Evolutionary conservation across 768 basidiomycete genomes (phyloP).

Genomic region (Calocybe indica): DNA sequence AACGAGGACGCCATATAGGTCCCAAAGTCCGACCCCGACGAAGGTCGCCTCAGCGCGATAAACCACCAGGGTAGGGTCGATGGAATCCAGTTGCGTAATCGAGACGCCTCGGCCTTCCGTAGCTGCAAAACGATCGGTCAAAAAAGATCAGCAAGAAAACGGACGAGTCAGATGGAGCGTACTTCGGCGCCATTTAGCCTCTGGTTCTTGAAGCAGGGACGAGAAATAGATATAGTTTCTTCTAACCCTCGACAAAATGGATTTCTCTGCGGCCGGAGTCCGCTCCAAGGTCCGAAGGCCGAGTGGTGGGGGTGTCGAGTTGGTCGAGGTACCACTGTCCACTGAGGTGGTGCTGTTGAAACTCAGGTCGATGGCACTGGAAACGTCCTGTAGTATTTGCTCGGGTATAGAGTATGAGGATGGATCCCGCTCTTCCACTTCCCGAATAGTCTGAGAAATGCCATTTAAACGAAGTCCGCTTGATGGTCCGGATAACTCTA

Average conservation of each 20-base stretch:
- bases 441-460: conserved; percentile 60
- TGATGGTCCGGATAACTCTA: conserved; percentile 76
- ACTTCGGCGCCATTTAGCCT: conserved; percentile 95
- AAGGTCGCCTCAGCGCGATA: conserved; percentile 97
- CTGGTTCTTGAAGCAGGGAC: conserved; percentile 92
- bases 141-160: conserved; percentile 2
- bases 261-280: conserved; percentile 66
- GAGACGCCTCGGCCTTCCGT: conserved; percentile 88
- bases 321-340: conserved; percentile 37
- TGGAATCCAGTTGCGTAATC: conserved; percentile 92
- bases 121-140: conserved; percentile 31
- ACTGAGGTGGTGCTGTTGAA: conserved; percentile 61
- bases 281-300: conserved; percentile 36
- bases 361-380: conserved; percentile 64
- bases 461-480: conserved; percentile 86
- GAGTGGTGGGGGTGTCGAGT: conserved; percentile 24
- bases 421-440: conserved; percentile 63
- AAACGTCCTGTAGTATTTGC: conserved; percentile 67
- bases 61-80: conserved; percentile 94
- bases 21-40: conserved; percentile 94
- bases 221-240: conserved; percentile 98
- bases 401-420: conserved; percentile 51
- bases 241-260: conserved; percentile 79
- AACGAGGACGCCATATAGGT: conserved; percentile 82
- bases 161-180: conserved; percentile 22